Evolutionary conservation across 2,329 filamentous ascomycete genomes (phyloP), one percentile per base, ranked within the genome.

Genomic region (Diplodia corticola): DNA sequence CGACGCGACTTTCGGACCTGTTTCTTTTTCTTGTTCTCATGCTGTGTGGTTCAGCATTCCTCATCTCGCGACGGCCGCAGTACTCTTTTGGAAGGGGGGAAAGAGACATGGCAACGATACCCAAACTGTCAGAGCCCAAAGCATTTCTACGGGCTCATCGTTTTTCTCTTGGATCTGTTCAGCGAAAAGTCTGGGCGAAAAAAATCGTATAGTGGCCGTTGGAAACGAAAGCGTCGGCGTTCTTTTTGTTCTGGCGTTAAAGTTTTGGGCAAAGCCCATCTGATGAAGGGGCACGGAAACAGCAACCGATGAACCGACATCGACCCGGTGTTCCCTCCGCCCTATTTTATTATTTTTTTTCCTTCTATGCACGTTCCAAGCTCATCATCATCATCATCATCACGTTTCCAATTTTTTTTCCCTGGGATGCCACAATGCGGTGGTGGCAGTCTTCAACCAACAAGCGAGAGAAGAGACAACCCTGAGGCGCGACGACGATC

Each of bases 41-140:
- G 17, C 51, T 35, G n/a, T 54, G 30, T 54, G n/a, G n/a, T 54
- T 54, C 24, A 54, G 51, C 37, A 54, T 54, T 10, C 28, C 30
- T 35, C n/a, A 35, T 22, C 40, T 20, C 40, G 13, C 17, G 10
- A 44, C 40, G 40, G 40, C 24, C 26, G 22, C 53, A 2, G 5
- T 22, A n/a, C n/a, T n/a, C n/a, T n/a, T 12, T 22, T 35, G 28
- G 12, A n/a, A 20, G 22, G 44, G 33, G 13, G 10, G n/a, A 46
- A 26, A 5, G 7, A n/a, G 26, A 26, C 46, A 20, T 13, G 37
- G 15, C 44, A 49, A 30, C 57, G 44, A 61, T 61, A 61, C 57
- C 57, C 57, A 61, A 44, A 61, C 48, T 61, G 57, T 15, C 28
- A 40, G 37, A 15, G 51, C n/a, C 40, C 40, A 35, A 22, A 13